A percentile compares a stretch with the other conserved stretches of the same genome.
Evolutionary conservation across 495 filamentous ascomycete genomes (phyloP).

Genomic region (Annulohypoxylon moriforme): DNA sequence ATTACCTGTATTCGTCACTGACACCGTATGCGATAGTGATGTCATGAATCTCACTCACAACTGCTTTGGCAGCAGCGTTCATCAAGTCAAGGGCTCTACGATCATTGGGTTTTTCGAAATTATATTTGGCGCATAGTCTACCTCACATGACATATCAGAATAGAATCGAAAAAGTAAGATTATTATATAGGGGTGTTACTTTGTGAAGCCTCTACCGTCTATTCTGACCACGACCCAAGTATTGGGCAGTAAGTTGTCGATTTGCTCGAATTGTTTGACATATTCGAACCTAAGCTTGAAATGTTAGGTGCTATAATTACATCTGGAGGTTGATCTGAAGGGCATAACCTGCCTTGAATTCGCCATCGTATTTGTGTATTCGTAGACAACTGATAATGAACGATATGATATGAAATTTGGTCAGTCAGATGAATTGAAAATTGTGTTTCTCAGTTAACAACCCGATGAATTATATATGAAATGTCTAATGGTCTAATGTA

Average conservation of each 20-base stretch:
- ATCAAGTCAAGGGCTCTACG: slow-evolving; percentile 87
- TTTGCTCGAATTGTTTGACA: slow-evolving; percentile 87
- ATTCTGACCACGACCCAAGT: slow-evolving; percentile 95
- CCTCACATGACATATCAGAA: slow-evolving; percentile 16
- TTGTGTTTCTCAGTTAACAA: not conserved
- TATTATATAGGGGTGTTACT: slow-evolving; percentile 60
- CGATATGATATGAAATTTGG: not conserved
- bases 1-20: slow-evolving; percentile 88
- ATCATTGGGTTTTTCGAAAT: slow-evolving; percentile 93
- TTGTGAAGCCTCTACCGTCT: slow-evolving; percentile 92
- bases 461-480: not conserved
- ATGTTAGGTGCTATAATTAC: slow-evolving; percentile 37
- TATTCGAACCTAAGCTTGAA: slow-evolving; percentile 79
- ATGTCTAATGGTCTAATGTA: not conserved
- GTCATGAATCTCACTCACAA: slow-evolving; percentile 87
- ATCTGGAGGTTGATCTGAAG: not conserved
- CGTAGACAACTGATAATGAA: not conserved
- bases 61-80: slow-evolving; percentile 87
- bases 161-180: not conserved
- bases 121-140: slow-evolving; percentile 83
- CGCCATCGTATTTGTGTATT: slow-evolving; percentile 51
- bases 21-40: slow-evolving; percentile 89
- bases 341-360: slow-evolving; percentile 58
- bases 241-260: slow-evolving; percentile 81
- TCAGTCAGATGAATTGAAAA: not conserved